Percentiles rank a stretch among this genome's conserved stretches.
phyloP scores from a whole-genome alignment of 257 asterid genomes.

The Petunia axillaris region DNA sequence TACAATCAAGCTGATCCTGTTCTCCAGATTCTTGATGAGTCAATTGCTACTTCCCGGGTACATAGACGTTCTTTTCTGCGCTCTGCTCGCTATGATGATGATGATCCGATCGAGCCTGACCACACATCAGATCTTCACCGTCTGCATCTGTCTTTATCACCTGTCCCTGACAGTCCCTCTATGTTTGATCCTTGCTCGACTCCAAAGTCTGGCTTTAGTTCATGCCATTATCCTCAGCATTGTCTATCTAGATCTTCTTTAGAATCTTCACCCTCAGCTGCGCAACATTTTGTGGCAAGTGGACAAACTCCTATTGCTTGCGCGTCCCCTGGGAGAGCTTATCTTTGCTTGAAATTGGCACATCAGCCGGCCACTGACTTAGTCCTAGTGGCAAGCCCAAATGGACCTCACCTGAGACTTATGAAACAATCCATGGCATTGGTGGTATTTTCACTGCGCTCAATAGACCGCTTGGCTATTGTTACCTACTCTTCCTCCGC shows the following conservation, averaged over 20 bases:
- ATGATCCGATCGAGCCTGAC: conserved; percentile 79
- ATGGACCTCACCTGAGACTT: conserved; percentile 86
- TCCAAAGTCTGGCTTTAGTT: conserved; percentile 29
- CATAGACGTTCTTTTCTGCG: conserved; percentile 84
- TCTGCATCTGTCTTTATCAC: conserved; percentile 62
- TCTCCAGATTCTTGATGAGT: conserved; percentile 89
- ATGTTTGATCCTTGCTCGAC: conserved; percentile 33
- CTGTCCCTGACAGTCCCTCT: conserved; percentile 40
- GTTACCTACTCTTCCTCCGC: conserved; percentile 85
- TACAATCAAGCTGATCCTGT: conserved; percentile 65
- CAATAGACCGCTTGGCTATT: conserved; percentile 74
- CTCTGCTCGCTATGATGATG: conserved; percentile 83
- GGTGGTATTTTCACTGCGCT: conserved; percentile 72
- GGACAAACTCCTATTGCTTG: conserved; percentile 33
- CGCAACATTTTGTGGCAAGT: conserved; percentile 29
- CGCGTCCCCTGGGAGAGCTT: conserved; percentile 50
- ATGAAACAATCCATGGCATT: conserved; percentile 90
- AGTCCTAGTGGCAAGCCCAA: conserved; percentile 80
- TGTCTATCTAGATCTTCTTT: conserved; percentile 47
- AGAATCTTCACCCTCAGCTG: conserved; percentile 38
- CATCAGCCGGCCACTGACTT: conserved; percentile 80
- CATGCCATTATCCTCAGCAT: conserved; percentile 33
- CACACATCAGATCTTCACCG: conserved; percentile 50
- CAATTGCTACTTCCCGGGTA: conserved; percentile 80
- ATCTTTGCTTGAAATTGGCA: conserved; percentile 56